Conservation (phyloP, 2,329 filamentous ascomycete genomes). For the Penicillium expansum region DNA sequence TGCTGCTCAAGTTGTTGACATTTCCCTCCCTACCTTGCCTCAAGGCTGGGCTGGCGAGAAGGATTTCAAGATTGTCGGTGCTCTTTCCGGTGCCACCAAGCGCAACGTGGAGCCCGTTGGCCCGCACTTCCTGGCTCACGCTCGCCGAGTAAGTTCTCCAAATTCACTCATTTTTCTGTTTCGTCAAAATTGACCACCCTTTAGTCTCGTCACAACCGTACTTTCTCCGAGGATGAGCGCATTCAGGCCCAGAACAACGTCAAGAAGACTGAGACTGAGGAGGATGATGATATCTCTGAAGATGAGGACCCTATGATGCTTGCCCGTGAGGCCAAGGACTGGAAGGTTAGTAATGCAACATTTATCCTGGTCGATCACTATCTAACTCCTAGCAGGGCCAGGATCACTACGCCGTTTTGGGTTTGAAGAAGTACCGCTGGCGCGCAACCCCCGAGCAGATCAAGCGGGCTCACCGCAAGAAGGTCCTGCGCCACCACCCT, state of each 20-base stretch:
- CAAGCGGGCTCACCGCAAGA: conserved; percentile 98
- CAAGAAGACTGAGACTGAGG: conserved; percentile 91
- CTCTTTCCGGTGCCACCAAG: conserved; percentile 72
- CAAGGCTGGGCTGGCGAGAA: conserved; percentile 79
- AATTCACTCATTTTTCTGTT: not conserved
- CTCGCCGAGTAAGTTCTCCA: conserved; percentile 66
- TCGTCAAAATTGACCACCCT: conserved; percentile 20
- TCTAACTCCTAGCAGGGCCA: conserved; percentile 60
- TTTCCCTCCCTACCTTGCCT: conserved; percentile 68
- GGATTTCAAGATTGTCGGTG: conserved; percentile 82
- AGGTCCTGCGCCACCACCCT: conserved; percentile 97
- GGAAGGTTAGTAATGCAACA: conserved; percentile 70
- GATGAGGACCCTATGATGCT: conserved; percentile 90
- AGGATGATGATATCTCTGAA: conserved; percentile 89
- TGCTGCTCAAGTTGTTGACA: conserved; percentile 47
- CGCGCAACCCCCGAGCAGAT: conserved; percentile 96
- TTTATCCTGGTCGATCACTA: not conserved
- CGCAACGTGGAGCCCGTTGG: conserved; percentile 94
- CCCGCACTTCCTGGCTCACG: conserved; percentile 96
- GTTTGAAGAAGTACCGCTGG: conserved; percentile 86
- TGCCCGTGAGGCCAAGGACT: conserved; percentile 93
- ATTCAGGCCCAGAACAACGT: conserved; percentile 93
- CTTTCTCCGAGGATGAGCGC: conserved; percentile 96
- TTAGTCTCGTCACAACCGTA: conserved; percentile 83
- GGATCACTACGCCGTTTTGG: conserved; percentile 97